Evolutionary conservation across 1,284 basidiomycete species (phyloP), one percentile per base, ranked within the genome.

Genomic region (Bjerkandera adusta): DNA sequence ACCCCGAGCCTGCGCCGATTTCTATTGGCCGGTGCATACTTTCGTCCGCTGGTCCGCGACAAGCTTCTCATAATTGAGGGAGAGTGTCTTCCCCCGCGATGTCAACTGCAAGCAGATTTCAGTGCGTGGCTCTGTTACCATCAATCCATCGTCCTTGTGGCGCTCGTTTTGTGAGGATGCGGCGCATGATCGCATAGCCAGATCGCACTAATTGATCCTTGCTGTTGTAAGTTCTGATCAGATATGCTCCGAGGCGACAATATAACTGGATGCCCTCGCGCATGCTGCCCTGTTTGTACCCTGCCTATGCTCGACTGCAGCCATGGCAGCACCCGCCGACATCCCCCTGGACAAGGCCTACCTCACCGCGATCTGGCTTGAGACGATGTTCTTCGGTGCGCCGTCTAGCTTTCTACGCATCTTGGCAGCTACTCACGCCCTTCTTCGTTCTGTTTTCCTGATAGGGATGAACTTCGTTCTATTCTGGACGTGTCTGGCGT

Each of bases 391-490:
- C 47, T 68, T 66, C 45, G 66, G 66, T 64, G 41, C 20, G 59
- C 45, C 16, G 24, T 26, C 36, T 37, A 5, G n/a, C 12, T 26
- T 3, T 13, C 10, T 4, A 22, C 38, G 38, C 35, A 32, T 36
- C 24, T 16, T 37, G 21, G 45, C 16, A 24, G 10, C 29, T 15
- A n/a, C 36, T 36, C n/a, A n/a, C n/a, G n/a, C n/a, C n/a, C n/a
- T n/a, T n/a, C n/a, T n/a, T n/a, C n/a, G n/a, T n/a, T n/a, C n/a
- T n/a, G n/a, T n/a, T n/a, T 25, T 16, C 13, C 29, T 27, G 8
- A 18, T 45, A 69, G 68, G 68, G 30, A 63, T 66, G 52, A 69
- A 69, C 49, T 53, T 68, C 24, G 57, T 63, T 15, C 54, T 68
- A 15, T 69, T 67, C 59, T 59, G 56, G 54, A 59, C 57, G 2